Evolutionary conservation across 805 yeast genomes (phyloP), one percentile per base, ranked within the genome.

Genomic region (Saccharomycopsis selenospora): DNA sequence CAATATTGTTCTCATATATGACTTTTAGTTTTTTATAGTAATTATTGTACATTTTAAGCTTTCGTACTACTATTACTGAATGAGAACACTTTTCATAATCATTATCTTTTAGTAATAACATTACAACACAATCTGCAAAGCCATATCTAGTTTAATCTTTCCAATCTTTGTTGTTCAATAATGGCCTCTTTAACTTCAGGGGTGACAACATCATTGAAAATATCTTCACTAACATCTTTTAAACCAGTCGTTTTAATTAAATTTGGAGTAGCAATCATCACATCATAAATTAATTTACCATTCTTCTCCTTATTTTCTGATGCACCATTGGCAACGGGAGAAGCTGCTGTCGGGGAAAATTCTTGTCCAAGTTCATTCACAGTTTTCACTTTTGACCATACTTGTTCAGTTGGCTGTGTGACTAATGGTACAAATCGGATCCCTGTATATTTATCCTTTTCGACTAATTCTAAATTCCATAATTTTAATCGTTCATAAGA

Each of bases 381-480:
- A 48, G 42, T 25, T 49, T 59, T 43, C 48, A 59, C 48, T 45
- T 55, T 55, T 42, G 55, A 28, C 51, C 65, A 56, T 26, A 60
- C 56, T 4, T 71, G 66, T 41, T 59, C 58, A 4, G 75, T 68
- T 1, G 98, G 87, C 66, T 93, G 99, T 5, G 95, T 82, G 3
- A 71, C 68, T 18, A 58, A 61, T 2, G 98, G 96, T 28, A 77
- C 78, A 61, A 88, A 87, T 30, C 73, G 70, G 27, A 84, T 71
- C n/a, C 95, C 95, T 0, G 96, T 85, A 63, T 89, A 91, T 1
- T 84, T 77, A 61, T 91, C 98, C 59, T 80, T 79, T 18, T 77
- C 62, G 1, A 90, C 90, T 11, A 40, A 13, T 44, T 79, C 72
- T 18, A 68, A 64, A 43, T 66, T 69, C 18, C 73, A 62, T 33